Evolutionary conservation across 768 basidiomycete genomes (phyloP), one percentile per base, ranked within the genome.

Genomic region (Mycena rebaudengoi): DNA sequence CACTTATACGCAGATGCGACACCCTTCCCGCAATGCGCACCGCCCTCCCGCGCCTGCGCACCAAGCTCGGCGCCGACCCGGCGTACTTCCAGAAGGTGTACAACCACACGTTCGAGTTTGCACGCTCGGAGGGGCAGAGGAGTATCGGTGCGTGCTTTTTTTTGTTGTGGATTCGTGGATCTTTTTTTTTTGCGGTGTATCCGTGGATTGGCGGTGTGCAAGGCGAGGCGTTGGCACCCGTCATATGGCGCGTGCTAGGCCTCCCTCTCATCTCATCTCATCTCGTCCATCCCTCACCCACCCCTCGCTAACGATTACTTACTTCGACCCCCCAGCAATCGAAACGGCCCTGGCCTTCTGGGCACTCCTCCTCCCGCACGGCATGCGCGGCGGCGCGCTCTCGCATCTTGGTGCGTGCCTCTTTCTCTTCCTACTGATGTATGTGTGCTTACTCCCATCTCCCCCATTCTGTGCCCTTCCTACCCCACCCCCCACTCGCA

Each of bases 281-380:
- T 33, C 40, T 25, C 28, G 20, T 40, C 29, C 13, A 18, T n/a
- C 13, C 40, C 7, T 51, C n/a, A 25, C 12, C 14, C 43, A 35
- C 30, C 32, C 12, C 1, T 26, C 16, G 20, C 18, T 20, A 7
- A 44, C 16, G 43, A 18, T 25, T 43, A 26, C 29, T 45, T 11
- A 33, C 28, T 16, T 40, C 30, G 30, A 20, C 44, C 3, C 20
- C 23, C 33, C 69, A 94, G 91, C 75, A 14, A 77, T 88, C 60
- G 94, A 95, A 0, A 86, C 83, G 18, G 94, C 94, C 0, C 83
- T 85, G 59, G 91, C 85, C 4, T 91, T 94, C 71, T 95, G 94
- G 94, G 75, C 71, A 20, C 79, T 95, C n/a, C 83, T 96, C 23
- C 77, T 96, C 37, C 87, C 90, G 4, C 86, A 88, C 72, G 94